Evolutionary conservation across 176 grass and related monocot genomes (phyloP).

Genomic region (Juncus effusus): DNA sequence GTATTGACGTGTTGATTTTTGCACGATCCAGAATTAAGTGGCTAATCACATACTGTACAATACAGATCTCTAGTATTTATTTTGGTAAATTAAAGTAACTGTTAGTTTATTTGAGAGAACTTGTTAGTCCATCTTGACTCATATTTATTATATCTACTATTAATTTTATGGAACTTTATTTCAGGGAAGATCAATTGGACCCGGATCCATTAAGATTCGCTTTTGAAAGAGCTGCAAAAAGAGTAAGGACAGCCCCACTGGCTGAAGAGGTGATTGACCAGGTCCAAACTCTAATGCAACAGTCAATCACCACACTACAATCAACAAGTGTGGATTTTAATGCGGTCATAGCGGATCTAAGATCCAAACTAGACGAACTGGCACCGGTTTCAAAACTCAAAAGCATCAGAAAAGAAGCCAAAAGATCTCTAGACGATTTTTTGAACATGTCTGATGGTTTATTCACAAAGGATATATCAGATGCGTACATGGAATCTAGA

Average conservation of each 20-base stretch:
- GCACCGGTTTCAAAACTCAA: not conserved
- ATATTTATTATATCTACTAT: too few relatives aligned
- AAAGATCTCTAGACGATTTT: not conserved
- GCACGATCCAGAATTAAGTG: too few relatives aligned
- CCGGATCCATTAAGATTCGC: not conserved
- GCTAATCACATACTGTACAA: too few relatives aligned
- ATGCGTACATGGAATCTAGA: slow-evolving; percentile 12
- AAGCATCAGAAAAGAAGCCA: not conserved
- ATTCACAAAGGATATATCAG: slow-evolving; percentile 7
- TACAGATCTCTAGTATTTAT: too few relatives aligned
- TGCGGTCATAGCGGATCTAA: not conserved
- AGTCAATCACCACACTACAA: not conserved
- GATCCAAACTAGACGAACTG: not conserved
- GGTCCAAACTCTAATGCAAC: not conserved
- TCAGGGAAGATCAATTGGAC: too few relatives aligned
- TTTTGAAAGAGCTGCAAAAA: not conserved
- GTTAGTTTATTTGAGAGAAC: too few relatives aligned
- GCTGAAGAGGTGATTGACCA: not conserved
- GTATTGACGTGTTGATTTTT: too few relatives aligned
- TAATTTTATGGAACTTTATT: too few relatives aligned
- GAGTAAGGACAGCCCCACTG: not conserved
- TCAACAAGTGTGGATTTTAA: not conserved
- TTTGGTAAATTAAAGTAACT: too few relatives aligned
- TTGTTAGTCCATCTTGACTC: too few relatives aligned
- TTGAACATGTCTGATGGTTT: not conserved